Evolutionary conservation across 805 yeast genomes (phyloP), one percentile per base, ranked within the genome.

Genomic region (Spencermartinsiella europaea): DNA sequence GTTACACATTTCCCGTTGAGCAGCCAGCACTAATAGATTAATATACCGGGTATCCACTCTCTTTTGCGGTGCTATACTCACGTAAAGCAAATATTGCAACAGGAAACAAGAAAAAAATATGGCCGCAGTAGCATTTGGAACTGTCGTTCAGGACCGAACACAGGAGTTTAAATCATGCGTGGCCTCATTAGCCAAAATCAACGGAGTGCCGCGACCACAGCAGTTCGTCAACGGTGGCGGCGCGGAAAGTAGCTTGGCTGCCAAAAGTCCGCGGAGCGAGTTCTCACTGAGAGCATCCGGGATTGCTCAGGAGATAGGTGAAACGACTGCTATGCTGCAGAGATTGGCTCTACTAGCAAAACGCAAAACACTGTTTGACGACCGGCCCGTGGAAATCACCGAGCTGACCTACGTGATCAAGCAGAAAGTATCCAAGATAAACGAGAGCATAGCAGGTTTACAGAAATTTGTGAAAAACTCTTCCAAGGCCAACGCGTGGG

Each of bases 151-250:
- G 62, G 95, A 91, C 67, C 74, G 99, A 55, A 91, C 98, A 5
- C 74, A 79, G 51, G 98, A 91, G 72, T 91, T 91, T 70, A 91
- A 89, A 56, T 90, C 89, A 60, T 88, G 96, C 61, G 96, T 91
- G 25, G 68, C 80, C 39, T 79, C 90, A 2, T 82, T 83, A 64
- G 81, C 82, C 61, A 79, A 79, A 56, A 76, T 77, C 57, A 73
- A 77, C 58, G 70, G 70, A 50, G 54, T 55, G 53, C 45, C 47
- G 51, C 49, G 49, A 54, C 51, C 48, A 49, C 58, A 50, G 35
- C 47, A 45, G n/a, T 54, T 49, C 46, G 58, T 40, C 25, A 22
- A 33, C n/a, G 38, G 28, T 4, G n/a, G 22, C 8, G 33, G 33
- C 21, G 7, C 37, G 7, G 39, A 20, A 16, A n/a, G n/a, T n/a